These are phyloP conservation scores for Alternaria infectoria DNA, from an alignment of 2,329 filamentous ascomycete genomes.

Conservation along the genomic window DNA sequence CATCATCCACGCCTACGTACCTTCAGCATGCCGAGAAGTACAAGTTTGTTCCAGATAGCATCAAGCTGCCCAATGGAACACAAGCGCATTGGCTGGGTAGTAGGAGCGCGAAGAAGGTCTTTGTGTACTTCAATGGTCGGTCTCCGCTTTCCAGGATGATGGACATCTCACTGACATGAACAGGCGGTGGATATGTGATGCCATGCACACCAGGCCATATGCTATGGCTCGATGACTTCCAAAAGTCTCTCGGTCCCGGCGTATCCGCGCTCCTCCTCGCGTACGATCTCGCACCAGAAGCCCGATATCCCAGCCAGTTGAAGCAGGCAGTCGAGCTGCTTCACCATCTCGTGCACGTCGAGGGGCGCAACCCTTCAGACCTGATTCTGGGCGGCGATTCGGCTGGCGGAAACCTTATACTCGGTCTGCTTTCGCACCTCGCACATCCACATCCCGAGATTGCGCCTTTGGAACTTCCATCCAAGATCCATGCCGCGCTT, in stretches of 20 bases:
- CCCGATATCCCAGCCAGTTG: conserved; percentile 57
- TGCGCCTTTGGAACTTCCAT: conserved; percentile 48
- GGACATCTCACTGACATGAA: conserved; percentile 4
- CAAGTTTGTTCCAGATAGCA: conserved; percentile 47
- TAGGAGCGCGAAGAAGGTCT: conserved; percentile 45
- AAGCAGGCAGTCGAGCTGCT: conserved; percentile 55
- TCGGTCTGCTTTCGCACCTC: conserved; percentile 58
- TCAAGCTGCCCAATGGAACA: conserved; percentile 50
- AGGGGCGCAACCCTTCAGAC: conserved; percentile 45
- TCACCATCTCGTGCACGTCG: conserved; percentile 50
- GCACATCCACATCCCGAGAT: conserved; percentile 64
- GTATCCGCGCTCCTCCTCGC: conserved; percentile 61
- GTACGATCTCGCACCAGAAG: conserved; percentile 63
- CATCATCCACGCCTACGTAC: conserved; percentile 43
- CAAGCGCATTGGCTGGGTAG: conserved; percentile 57
- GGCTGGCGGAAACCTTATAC: conserved; percentile 58
- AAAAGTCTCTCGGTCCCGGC: conserved; percentile 54
- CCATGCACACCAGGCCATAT: conserved; percentile 57
- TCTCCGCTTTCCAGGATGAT: not conserved
- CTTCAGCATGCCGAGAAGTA: conserved; percentile 43
- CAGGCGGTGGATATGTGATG: conserved; percentile 64
- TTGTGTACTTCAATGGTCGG: conserved; percentile 57
- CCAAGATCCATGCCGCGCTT: conserved; percentile 57
- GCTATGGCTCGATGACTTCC: conserved; percentile 55
- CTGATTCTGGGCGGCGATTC: conserved; percentile 61